A percentile compares a stretch with the other conserved stretches of the same genome.
phyloP scores from a whole-genome alignment of 1,284 basidiomycete species.

The Entoloma clypeatum region DNA sequence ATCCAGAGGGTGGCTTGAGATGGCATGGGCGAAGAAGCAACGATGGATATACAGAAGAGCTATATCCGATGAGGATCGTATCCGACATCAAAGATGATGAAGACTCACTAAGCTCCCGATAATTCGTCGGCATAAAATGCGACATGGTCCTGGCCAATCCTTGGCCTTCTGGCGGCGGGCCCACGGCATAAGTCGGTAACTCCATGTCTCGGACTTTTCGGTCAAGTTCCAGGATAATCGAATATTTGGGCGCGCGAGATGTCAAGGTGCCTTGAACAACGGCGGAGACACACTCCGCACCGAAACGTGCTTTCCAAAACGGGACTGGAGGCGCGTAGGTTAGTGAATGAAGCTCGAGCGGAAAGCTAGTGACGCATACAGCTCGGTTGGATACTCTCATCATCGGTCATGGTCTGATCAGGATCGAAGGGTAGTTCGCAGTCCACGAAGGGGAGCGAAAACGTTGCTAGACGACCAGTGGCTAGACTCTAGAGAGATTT shows the following conservation, averaged over 20 bases:
- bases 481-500: constrained; percentile 47
- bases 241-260: constrained; percentile 62
- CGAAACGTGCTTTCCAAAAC: constrained; percentile 70
- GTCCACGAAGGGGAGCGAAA: constrained; percentile 62
- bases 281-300: constrained; percentile 59
- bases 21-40: constrained; percentile 63
- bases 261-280: constrained; percentile 64
- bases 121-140: constrained; percentile 64
- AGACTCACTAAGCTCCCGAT: constrained; percentile 52
- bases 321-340: constrained; percentile 46
- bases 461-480: constrained; percentile 62
- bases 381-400: constrained; percentile 48
- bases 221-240: constrained; percentile 58
- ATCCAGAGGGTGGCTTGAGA: constrained; percentile 51
- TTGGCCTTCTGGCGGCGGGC: constrained; percentile 36
- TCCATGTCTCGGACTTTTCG: constrained; percentile 61
- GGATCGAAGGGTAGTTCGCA: constrained; percentile 58
- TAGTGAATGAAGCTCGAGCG: constrained; percentile 2
- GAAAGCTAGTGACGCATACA: constrained; percentile 38
- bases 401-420: constrained; percentile 48
- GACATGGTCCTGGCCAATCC: constrained; percentile 54
- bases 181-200: constrained; percentile 50
- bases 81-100: constrained; percentile 2
- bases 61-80: constrained; percentile 21
- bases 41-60: constrained; percentile 66